phyloP scores from a whole-genome alignment of 148 eudicot genomes.

The Nepenthes gracilis region DNA sequence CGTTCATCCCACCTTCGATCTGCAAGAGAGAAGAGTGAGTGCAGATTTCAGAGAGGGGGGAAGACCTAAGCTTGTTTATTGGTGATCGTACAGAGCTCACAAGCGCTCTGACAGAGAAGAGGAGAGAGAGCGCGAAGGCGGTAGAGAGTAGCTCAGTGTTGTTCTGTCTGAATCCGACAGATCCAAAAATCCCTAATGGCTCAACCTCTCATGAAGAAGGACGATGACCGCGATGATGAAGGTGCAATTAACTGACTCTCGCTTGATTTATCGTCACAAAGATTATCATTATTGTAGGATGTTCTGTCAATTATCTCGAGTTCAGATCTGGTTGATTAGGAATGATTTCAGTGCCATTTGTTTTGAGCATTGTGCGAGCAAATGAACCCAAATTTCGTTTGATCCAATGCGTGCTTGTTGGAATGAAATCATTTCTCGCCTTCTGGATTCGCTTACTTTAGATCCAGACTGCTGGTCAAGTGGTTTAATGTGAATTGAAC shows the following conservation, averaged over 20 bases:
- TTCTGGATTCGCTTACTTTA: neutral
- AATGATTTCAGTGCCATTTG: neutral
- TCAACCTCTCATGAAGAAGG: constrained; percentile 74
- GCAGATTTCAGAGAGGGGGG: too few relatives aligned
- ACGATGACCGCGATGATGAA: constrained; percentile 91
- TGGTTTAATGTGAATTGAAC: constrained; percentile 2
- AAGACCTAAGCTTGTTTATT: too few relatives aligned
- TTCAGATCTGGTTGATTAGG: constrained; percentile 9
- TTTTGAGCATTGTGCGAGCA: constrained; percentile 5
- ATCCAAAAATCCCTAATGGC: constrained; percentile 43
- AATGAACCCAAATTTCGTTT: constrained; percentile 1
- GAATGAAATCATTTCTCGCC: neutral
- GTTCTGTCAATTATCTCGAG: neutral
- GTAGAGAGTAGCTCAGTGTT: too few relatives aligned
- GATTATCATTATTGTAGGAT: neutral
- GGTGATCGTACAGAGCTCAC: too few relatives aligned
- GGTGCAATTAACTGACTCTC: constrained; percentile 17
- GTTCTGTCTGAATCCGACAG: constrained; percentile 5
- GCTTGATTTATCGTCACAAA: neutral
- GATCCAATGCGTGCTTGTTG: constrained; percentile 1
- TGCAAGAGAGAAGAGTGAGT: too few relatives aligned
- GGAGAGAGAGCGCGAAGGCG: constrained; percentile 1
- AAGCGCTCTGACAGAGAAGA: too few relatives aligned
- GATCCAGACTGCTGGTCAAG: constrained; percentile 12
- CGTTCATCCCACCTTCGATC: too few relatives aligned